Base-by-base conservation (phyloP, 306 rosid genomes). In the Inga leiocalycina region DNA sequence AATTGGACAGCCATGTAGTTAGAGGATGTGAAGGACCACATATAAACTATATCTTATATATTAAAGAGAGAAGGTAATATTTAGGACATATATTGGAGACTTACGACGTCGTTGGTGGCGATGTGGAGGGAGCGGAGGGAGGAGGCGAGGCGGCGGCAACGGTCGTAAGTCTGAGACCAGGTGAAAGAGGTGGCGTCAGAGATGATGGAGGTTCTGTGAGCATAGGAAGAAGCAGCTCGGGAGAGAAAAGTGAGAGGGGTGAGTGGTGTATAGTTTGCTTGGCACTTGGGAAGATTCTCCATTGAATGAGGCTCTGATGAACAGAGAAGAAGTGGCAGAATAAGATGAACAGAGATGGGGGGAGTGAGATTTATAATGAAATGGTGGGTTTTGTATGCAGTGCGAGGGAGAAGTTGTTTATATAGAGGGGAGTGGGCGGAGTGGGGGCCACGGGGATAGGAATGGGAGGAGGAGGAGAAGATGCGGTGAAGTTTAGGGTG, bases 81-180 rank as follows among this genome's bases (percentile, higher is more conserved):
- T 32, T 32, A 32, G 2, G 34, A 32, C 2, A 32, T 32, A 32
- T 32, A 32, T 32, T 32, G 71, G 35, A 5, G 20, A 87, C 98
- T 80, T 89, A 95, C 99, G 12, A 95, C 96, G 66, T 92, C 86
- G 20, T 90, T 86, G 37, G 39, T 88, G 45, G 79, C 64, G 52
- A 95, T 7, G 76, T 89, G 85, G 84, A 95, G 98, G 11, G 93
- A 74, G 0, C 87, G 88, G 35, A 95, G 98, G n/a, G 97, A 87
- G 84, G 84, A 92, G 37, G 99, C 99, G 8, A 95, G 96, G 46
- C 96, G 91, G 69, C 88, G 79, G 67, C 99, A 95, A 3, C 99
- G 98, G 0, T 92, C 79, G 49, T 87, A 89, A 24, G 99, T 95
- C 24, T 92, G 93, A 37, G 76, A 32, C 99, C 99, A 95, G 0